Evolutionary conservation across 2,329 filamentous ascomycete genomes (phyloP).

Genomic region (Gliomastix tumulicola): DNA sequence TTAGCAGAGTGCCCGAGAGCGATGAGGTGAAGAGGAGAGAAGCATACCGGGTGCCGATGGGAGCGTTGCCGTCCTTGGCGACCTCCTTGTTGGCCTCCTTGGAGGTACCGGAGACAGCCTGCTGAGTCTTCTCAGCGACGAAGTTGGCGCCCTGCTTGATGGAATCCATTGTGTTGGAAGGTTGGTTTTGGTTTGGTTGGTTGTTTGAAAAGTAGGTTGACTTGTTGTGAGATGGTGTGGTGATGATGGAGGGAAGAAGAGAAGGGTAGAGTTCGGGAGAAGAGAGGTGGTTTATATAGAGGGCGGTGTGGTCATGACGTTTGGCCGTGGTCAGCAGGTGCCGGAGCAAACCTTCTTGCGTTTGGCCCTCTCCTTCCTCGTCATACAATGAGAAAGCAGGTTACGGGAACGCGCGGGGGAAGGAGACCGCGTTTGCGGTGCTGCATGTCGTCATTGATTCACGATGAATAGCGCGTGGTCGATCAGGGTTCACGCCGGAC

Average conservation of each 20-base stretch:
- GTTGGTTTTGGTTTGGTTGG: conserved; percentile 7
- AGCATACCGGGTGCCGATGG: conserved; percentile 44
- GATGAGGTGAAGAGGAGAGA: background rate
- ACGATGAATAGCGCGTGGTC: too few relatives aligned
- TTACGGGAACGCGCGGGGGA: too few relatives aligned
- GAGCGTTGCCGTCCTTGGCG: conserved; percentile 53
- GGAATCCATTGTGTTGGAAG: conserved; percentile 37
- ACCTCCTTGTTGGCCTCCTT: conserved; percentile 66
- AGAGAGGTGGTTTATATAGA: background rate
- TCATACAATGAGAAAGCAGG: too few relatives aligned
- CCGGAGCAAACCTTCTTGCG: too few relatives aligned
- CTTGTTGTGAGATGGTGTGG: background rate
- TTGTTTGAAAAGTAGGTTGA: conserved; percentile 13
- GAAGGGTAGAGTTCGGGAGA: conserved; percentile 7
- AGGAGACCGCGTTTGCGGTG: too few relatives aligned
- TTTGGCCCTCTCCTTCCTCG: too few relatives aligned
- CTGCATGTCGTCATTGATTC: too few relatives aligned
- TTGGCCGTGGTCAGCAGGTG: too few relatives aligned
- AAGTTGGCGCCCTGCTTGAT: conserved; percentile 59
- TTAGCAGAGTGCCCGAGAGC: background rate
- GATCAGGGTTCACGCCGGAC: too few relatives aligned
- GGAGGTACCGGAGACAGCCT: conserved; percentile 45
- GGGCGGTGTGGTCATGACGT: too few relatives aligned
- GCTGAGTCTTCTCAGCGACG: conserved; percentile 56
- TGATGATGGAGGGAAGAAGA: conserved; percentile 12